Base-by-base conservation (phyloP, 768 basidiomycete genomes). In the Auriscalpium microsporum region DNA sequence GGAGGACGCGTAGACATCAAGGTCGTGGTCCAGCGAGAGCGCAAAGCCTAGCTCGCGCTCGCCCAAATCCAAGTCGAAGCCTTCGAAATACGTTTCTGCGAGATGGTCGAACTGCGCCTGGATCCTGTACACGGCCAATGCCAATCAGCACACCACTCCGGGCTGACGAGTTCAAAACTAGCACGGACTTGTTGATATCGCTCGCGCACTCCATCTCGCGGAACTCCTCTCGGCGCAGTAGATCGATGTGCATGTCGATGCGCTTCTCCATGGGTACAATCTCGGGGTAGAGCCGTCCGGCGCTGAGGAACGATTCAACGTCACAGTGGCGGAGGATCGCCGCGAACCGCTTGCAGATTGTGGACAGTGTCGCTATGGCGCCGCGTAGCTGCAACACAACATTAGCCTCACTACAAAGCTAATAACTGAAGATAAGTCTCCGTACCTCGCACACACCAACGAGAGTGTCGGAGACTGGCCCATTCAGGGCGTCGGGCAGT, bases 91-190 rank as follows among this genome's bases (percentile, higher is more conserved):
- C 1, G 88, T 84, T 63, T 92, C 90, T 1, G 88, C 83, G 3
- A 97, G 78, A 67, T 97, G 94, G 54, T 95, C 91, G 61, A 95
- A 93, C 67, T 96, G 93, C 0, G 89, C 85, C 62, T 94, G 84
- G 69, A 97, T 84, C 72, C 94, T 96, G 62, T 10, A 34, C 19
- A 10, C 1, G 10, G 19, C 17, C 23, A 50, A 28, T 14, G 47
- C 33, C 55, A 1, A 21, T 49, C 14, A 23, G 11, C 8, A 40
- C 16, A 7, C 13, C 14, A 8, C n/a, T 35, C 4, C 5, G 14
- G 10, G 21, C 21, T 1, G 21, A 17, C 48, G 51, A 17, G 10
- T 16, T 19, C 17, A 34, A 8, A 40, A 50, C 45, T 34, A 8
- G 23, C 34, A 73, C 86, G 55, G 64, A 94, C 94, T 88, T 94